Conservation (phyloP, 495 filamentous ascomycete species). For the Saxophila tyrrhenica region DNA sequence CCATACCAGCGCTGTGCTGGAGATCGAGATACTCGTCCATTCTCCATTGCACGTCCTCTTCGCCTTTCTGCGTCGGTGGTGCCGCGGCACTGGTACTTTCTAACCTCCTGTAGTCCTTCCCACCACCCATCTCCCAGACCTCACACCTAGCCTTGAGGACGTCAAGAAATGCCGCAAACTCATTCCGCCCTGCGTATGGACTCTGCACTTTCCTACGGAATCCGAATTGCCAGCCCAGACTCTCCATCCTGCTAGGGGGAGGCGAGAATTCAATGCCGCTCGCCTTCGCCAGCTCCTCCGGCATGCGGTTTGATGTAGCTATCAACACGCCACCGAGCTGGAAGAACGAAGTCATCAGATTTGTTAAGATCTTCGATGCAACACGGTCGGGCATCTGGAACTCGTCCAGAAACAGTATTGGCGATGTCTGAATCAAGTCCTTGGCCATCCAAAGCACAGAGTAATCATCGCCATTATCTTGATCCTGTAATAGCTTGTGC, state of each 20-base stretch:
- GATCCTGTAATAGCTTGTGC: constrained; percentile 6
- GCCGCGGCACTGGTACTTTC: constrained; percentile 3
- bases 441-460: constrained; percentile 55
- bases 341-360: constrained; percentile 60
- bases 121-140: constrained; percentile 60
- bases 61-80: background rate
- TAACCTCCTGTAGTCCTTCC: constrained; percentile 50
- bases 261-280: constrained; percentile 49
- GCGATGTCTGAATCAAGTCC: constrained; percentile 53
- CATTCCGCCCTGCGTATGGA: constrained; percentile 39
- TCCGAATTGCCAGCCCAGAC: constrained; percentile 37
- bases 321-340: constrained; percentile 61
- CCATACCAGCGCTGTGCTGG: constrained; percentile 13
- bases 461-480: constrained; percentile 40
- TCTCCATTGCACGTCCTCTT: constrained; percentile 10
- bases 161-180: constrained; percentile 57
- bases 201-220: constrained; percentile 22
- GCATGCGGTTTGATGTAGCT: constrained; percentile 63
- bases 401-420: constrained; percentile 62
- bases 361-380: constrained; percentile 57
- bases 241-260: constrained; percentile 33
- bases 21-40: constrained; percentile 15
- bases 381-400: constrained; percentile 63
- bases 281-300: constrained; percentile 59
- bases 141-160: constrained; percentile 57